Base-by-base conservation (phyloP, 73 alveolate species). In the Symbiodinium pilosum region DNA sequence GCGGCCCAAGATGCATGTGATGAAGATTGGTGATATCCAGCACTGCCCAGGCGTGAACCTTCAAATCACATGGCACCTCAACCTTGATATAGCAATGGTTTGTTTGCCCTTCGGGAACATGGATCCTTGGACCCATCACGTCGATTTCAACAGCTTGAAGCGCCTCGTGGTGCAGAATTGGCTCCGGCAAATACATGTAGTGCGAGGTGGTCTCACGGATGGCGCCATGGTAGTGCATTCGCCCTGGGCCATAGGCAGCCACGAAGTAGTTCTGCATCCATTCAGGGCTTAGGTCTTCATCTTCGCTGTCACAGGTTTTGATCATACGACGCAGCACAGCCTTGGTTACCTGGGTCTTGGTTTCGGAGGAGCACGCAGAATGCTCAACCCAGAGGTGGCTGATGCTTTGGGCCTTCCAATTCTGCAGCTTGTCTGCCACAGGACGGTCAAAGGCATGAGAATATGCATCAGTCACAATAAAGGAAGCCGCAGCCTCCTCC, bases 241-340 rank as follows among this genome's bases (percentile, higher is more conserved):
- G 81, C 38, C 38, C 81, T 9, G 8, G 38, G 34, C 81, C 81
- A 30, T 64, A 64, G 41, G 81, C 81, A 20, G 81, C 81, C 81
- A 64, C 81, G 81, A 64, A 64, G 81, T 64, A 64, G 81, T 64
- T 64, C 81, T 64, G 41, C 41, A 64, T 64, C 81, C 81, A 64
- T 18, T 20, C 38, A 28, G 81, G 81, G 38, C 81, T 38, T 28
- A 64, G 81, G 38, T 64, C 81, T 38, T 64, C 81, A 64, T 64
- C 81, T n/a, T 64, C 81, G 41, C 39, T 38, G 34, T 64, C 81
- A 38, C 81, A 64, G 38, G 81, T 64, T 38, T 64, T 64, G 38
- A 28, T 28, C 81, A 64, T 64, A 9, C 81, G 81, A 9, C 81
- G 3, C 38, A 64, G 81, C 81, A 64, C 81, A n/a, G 81, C 81